Conservation (phyloP, 1,139 yeast species). For the Taphrina flavorubra region DNA sequence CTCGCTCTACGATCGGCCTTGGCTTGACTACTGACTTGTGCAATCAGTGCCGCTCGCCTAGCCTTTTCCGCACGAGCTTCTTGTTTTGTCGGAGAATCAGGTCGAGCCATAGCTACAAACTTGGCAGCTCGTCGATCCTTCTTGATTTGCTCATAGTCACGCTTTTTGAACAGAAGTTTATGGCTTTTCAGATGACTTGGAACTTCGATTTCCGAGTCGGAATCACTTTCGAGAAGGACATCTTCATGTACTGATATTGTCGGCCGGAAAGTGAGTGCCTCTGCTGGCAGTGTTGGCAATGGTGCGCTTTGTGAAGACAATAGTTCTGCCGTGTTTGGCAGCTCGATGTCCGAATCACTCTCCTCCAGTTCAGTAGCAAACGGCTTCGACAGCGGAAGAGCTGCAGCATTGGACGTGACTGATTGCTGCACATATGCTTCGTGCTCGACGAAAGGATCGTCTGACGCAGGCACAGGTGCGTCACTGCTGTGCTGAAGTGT, state of each 20-base stretch:
- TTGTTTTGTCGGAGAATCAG: conserved; percentile 40
- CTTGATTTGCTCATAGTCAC: conserved; percentile 28
- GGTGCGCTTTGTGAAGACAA: background rate
- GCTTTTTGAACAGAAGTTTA: conserved; percentile 21
- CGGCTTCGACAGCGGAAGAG: conserved; percentile 8
- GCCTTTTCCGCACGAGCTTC: conserved; percentile 45
- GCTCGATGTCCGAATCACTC: conserved; percentile 28
- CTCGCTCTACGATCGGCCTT: conserved; percentile 48
- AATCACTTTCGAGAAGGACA: conserved; percentile 31
- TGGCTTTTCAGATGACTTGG: conserved; percentile 27
- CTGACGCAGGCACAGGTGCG: background rate
- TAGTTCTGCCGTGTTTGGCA: conserved; percentile 6
- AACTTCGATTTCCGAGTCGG: conserved; percentile 13
- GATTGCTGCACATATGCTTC: background rate
- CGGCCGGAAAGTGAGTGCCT: background rate
- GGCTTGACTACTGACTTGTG: conserved; percentile 51
- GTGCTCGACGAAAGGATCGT: conserved; percentile 3
- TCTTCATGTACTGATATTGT: background rate
- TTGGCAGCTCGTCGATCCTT: conserved; percentile 38
- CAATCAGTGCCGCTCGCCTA: conserved; percentile 41
- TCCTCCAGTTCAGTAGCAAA: conserved; percentile 29
- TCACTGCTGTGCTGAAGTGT: background rate
- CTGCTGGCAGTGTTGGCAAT: background rate
- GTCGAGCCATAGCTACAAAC: conserved; percentile 38
- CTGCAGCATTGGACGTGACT: background rate